Percentiles rank a stretch among this genome's conserved stretches.
Evolutionary conservation across 108 stramenopile species (phyloP).

Genomic region (Nannochloropsis oceanica): DNA sequence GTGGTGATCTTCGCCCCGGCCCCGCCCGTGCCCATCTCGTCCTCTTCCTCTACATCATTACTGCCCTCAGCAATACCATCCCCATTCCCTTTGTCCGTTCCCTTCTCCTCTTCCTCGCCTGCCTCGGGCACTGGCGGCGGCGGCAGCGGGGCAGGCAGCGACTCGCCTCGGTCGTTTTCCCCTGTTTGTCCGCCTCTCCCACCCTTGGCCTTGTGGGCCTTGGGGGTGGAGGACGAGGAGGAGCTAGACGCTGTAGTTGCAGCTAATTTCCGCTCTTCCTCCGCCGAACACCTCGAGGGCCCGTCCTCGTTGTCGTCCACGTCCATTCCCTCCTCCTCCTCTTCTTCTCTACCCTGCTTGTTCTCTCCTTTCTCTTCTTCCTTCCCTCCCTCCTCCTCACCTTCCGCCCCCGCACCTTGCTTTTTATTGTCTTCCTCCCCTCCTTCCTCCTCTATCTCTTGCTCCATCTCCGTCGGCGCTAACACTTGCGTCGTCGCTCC

Average conservation of each 20-base stretch:
- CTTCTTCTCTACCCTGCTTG: not conserved
- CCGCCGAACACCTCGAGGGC: not conserved
- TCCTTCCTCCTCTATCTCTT: not conserved
- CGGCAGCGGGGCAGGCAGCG: not conserved
- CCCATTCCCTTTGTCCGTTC: slow-evolving; percentile 2
- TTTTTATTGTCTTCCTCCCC: not conserved
- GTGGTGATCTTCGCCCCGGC: not conserved
- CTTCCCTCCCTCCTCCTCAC: not conserved
- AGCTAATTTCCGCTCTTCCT: not conserved
- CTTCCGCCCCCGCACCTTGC: not conserved
- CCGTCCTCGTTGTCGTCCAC: slow-evolving; percentile 3
- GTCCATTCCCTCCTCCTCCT: not conserved
- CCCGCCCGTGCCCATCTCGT: not conserved
- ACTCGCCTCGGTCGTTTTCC: not conserved
- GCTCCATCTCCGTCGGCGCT: slow-evolving; percentile 1
- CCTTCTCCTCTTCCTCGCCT: slow-evolving; percentile 12
- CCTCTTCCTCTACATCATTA: not conserved
- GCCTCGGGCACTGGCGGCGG: not conserved
- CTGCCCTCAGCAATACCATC: slow-evolving; percentile 19
- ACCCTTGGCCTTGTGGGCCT: not conserved
- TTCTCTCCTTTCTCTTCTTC: not conserved
- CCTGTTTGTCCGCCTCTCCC: not conserved
- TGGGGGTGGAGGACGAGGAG: not conserved
- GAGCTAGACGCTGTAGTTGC: not conserved
- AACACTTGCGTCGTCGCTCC: slow-evolving; percentile 30